Evolutionary conservation across 2,329 filamentous ascomycete species (phyloP).

Genomic region (Ilyonectria destructans): DNA sequence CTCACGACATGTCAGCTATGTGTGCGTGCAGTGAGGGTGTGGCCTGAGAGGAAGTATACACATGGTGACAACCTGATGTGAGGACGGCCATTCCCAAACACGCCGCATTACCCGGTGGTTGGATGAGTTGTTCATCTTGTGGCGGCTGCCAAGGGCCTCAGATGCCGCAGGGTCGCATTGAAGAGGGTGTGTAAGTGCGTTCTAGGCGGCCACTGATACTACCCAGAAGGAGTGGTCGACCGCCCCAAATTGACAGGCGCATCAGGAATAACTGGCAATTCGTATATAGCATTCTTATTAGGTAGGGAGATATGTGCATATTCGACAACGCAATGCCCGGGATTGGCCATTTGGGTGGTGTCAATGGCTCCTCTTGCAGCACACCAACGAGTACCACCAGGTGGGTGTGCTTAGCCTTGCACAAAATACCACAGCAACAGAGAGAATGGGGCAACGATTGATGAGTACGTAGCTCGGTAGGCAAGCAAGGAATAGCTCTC

Average conservation of each 20-base stretch:
- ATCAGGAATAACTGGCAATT: background rate
- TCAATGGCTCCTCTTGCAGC: too few relatives aligned
- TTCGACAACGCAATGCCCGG: too few relatives aligned
- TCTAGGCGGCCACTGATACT: background rate
- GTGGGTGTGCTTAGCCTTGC: too few relatives aligned
- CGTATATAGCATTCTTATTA: background rate
- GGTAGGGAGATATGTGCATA: too few relatives aligned
- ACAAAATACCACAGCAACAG: too few relatives aligned
- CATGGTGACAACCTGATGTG: background rate
- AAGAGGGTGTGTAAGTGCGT: background rate
- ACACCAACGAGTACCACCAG: too few relatives aligned
- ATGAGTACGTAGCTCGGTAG: background rate
- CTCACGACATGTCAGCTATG: conserved; percentile 11
- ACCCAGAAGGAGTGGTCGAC: background rate
- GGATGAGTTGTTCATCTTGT: background rate
- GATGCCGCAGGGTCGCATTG: background rate
- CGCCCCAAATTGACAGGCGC: background rate
- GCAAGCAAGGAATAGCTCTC: background rate
- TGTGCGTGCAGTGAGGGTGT: background rate
- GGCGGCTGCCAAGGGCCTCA: background rate
- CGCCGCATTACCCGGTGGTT: background rate
- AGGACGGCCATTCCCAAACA: background rate
- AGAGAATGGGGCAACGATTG: too few relatives aligned
- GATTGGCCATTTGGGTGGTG: too few relatives aligned
- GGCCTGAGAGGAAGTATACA: background rate